Evolutionary conservation across 2,329 filamentous ascomycete genomes (phyloP).

Genomic region (Sphaerulina musiva): DNA sequence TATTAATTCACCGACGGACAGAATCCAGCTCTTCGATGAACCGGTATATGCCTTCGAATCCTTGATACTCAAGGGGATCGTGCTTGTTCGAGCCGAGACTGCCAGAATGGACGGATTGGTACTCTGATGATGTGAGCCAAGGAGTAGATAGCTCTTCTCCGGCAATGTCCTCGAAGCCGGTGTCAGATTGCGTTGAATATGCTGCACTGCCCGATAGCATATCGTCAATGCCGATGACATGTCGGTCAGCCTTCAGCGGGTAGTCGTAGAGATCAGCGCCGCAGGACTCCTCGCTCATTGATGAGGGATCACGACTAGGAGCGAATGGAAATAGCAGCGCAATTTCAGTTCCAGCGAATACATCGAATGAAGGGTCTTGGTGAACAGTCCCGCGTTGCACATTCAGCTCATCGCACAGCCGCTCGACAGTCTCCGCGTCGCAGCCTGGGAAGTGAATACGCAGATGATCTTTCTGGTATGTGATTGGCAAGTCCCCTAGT

Average conservation of each 20-base stretch:
- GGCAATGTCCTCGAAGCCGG: constrained; percentile 26
- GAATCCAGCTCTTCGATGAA: constrained; percentile 60
- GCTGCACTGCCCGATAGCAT: constrained; percentile 47
- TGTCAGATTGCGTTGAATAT: constrained; percentile 34
- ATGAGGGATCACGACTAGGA: constrained; percentile 48
- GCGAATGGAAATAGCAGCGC: constrained; percentile 84
- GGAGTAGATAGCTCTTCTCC: constrained; percentile 42
- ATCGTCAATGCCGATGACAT: constrained; percentile 48
- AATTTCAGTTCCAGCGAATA: constrained; percentile 60
- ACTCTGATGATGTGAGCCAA: constrained; percentile 49
- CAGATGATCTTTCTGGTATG: constrained; percentile 61
- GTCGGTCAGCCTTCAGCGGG: constrained; percentile 9
- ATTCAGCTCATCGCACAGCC: constrained; percentile 79
- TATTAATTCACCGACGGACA: constrained; percentile 31
- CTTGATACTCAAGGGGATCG: constrained; percentile 53
- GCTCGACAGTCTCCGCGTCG: constrained; percentile 73
- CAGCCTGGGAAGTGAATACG: constrained; percentile 87
- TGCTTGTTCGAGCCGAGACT: constrained; percentile 39
- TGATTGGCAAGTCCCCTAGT: constrained; percentile 77
- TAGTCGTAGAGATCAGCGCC: constrained; percentile 24
- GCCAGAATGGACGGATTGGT: constrained; percentile 50
- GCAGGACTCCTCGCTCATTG: constrained; percentile 38
- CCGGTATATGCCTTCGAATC: constrained; percentile 58
- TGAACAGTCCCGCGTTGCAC: constrained; percentile 70
- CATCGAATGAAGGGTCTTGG: constrained; percentile 72